Conservation (phyloP, 768 basidiomycete species). For the Suillus placidus region DNA sequence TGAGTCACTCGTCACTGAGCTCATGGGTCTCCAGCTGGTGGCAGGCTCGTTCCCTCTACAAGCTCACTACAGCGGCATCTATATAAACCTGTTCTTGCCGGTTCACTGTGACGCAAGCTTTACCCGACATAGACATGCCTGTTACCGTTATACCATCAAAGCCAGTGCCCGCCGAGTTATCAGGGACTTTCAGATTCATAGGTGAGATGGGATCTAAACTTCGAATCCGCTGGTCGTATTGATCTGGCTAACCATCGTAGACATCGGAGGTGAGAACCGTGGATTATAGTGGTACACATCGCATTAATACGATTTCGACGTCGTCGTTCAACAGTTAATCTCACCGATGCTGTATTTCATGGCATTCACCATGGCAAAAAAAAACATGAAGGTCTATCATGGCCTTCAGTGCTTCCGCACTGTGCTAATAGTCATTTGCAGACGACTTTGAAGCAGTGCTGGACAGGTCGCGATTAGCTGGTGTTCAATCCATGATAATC, state of each 20-base stretch:
- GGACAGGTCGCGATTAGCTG: slow-evolving; percentile 55
- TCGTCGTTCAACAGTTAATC: slow-evolving; percentile 40
- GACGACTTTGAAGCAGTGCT: slow-evolving; percentile 69
- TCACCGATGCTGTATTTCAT: slow-evolving; percentile 61
- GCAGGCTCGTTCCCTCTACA: not conserved
- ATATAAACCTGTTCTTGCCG: not conserved
- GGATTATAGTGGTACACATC: not conserved
- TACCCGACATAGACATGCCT: slow-evolving; percentile 22
- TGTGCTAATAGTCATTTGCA: slow-evolving; percentile 21
- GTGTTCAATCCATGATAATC: slow-evolving; percentile 72
- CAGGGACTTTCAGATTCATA: slow-evolving; percentile 35
- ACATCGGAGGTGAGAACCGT: slow-evolving; percentile 40
- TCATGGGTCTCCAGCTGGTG: not conserved
- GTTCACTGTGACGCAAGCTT: not conserved
- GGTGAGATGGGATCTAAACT: slow-evolving; percentile 19
- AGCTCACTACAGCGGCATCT: not conserved
- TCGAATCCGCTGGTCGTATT: slow-evolving; percentile 9
- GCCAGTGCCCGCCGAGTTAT: slow-evolving; percentile 18
- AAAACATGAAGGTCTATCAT: slow-evolving; percentile 50
- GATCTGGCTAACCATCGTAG: slow-evolving; percentile 23
- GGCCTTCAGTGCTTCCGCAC: not conserved
- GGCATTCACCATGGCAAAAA: slow-evolving; percentile 51
- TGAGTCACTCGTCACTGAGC: not conserved
- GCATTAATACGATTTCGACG: slow-evolving; percentile 1
- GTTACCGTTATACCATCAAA: slow-evolving; percentile 27